Evolutionary conservation across 192 early-diverging fungal species (phyloP).

Genomic region (Backusella mclennaniae): DNA sequence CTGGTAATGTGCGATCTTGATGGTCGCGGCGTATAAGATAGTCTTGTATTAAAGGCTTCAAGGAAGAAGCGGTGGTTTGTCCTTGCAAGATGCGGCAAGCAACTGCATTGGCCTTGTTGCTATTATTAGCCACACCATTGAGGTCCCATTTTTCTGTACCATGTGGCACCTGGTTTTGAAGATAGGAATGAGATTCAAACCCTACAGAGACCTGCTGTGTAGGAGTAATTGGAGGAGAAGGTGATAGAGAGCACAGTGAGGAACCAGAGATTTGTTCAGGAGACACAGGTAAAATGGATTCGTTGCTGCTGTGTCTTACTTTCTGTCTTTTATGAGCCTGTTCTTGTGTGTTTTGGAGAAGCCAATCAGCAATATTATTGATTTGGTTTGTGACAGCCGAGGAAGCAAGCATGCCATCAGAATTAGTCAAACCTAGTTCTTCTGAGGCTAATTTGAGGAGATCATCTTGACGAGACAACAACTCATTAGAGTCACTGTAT

Average conservation of each 20-base stretch:
- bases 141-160: conserved; percentile 1
- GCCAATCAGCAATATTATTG: conserved; percentile 5
- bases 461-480: neutral
- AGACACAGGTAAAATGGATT: neutral
- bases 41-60: conserved; percentile 41
- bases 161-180: neutral
- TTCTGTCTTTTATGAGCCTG: conserved; percentile 1
- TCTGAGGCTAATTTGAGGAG: conserved; percentile 1
- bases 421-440: neutral
- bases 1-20: conserved; percentile 24
- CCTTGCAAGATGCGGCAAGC: conserved; percentile 1
- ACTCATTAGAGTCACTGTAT: neutral
- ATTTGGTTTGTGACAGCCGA: conserved; percentile 2
- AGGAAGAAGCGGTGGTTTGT: neutral
- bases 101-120: neutral
- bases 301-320: neutral
- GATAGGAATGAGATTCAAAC: conserved; percentile 10
- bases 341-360: neutral
- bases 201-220: conserved; percentile 13
- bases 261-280: neutral
- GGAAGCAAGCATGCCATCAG: neutral
- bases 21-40: conserved; percentile 41
- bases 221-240: conserved; percentile 30
- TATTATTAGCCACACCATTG: neutral
- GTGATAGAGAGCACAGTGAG: conserved; percentile 13